Evolutionary conservation across 768 basidiomycete species (phyloP), one percentile per base, ranked within the genome.

Genomic region (Russula griseocarnosa): DNA sequence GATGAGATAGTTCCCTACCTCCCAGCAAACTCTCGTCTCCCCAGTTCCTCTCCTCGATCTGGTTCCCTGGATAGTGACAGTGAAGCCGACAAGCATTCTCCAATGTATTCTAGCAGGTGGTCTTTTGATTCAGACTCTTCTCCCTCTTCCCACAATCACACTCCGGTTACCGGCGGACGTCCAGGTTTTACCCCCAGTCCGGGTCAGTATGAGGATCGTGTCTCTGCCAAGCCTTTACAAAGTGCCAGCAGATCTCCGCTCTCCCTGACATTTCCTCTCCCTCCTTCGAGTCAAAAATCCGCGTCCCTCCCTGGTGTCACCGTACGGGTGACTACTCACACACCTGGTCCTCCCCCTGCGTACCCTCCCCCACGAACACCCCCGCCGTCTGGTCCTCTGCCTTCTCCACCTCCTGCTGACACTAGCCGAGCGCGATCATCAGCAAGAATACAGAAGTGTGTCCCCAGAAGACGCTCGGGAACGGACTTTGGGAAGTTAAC

Each of bases 201-300:
- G 24, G 32, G n/a, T 30, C 47, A 22, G 32, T 22, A 38, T 24
- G 24, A 22, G 22, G 16, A 34, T 22, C 4, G 53, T n/a, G 22
- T 44, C 18, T n/a, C 44, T 16, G 3, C 28, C 18, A 14, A 24
- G 8, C 38, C 49, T 26, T 44, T 40, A 6, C 38, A 42, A 36
- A n/a, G 42, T 28, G 40, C 44, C 40, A 46, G 40, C 18, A 47
- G 40, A 32, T 62, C 67, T 44, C 58, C 66, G 7, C 62, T 64
- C 28, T 67, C 66, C 11, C 40, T 68, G 26, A 60, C 67, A 20
- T 66, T 68, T 44, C 67, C 67, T 22, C 65, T 66, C 2, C 67
- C 61, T 26, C 65, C 65, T 24, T 53, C 60, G n/a, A 26, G 30
- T 10, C 63, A 40, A 7, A 20, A 60, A 32, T 36, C 51, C 6